Percentiles rank a stretch among this genome's conserved stretches.
Conservation (phyloP, 2,329 filamentous ascomycete genomes). For the Polytolypa hystricis region DNA sequence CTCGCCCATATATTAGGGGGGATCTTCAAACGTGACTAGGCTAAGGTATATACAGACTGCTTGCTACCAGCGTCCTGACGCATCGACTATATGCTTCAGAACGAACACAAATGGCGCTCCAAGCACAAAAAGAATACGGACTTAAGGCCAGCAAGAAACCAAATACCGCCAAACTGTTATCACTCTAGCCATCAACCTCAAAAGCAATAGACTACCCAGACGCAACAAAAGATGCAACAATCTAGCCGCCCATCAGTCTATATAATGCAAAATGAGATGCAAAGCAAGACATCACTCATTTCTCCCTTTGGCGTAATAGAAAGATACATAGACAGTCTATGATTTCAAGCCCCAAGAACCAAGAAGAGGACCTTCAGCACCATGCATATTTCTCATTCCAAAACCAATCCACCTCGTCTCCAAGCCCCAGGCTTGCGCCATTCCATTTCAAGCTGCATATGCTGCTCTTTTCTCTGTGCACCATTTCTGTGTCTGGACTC, state of each 20-base stretch:
- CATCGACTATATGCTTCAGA: conserved; percentile 27
- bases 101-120: conserved; percentile 9
- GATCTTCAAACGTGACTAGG: not conserved
- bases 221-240: not conserved
- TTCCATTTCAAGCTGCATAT: conserved; percentile 38
- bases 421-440: conserved; percentile 26
- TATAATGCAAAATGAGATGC: not conserved
- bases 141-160: not conserved
- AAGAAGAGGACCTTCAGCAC: conserved; percentile 25
- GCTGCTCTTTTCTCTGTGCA: conserved; percentile 36
- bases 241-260: not conserved
- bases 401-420: conserved; percentile 34
- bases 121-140: conserved; percentile 17
- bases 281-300: no score
- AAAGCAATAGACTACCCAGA: no score
- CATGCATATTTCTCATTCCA: conserved; percentile 40
- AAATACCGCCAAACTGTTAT: no score
- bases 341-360: not conserved
- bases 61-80: conserved; percentile 24
- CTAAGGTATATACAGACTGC: conserved; percentile 15
- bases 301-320: no score
- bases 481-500: conserved; percentile 26
- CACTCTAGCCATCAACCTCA: no score
- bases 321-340: not conserved
- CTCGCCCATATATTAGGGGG: not conserved